Conservation (phyloP, 106 monocot genomes). For the Dendrobium catenatum region DNA sequence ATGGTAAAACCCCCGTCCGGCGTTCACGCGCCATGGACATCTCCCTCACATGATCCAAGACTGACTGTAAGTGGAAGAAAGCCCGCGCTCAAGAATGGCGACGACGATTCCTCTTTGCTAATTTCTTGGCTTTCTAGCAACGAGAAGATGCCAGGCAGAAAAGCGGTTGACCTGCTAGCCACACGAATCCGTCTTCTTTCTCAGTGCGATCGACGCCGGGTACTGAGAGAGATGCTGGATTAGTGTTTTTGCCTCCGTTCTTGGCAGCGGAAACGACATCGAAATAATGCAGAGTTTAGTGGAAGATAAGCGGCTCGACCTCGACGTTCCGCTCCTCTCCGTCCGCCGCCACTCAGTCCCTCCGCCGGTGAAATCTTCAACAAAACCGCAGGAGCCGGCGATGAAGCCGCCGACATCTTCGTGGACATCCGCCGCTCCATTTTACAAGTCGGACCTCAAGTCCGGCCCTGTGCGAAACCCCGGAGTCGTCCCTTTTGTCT, state of each 20-base stretch:
- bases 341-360: conserved; percentile 37
- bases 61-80: neutral
- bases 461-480: conserved; percentile 45
- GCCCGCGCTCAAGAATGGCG: neutral
- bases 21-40: neutral
- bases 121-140: neutral
- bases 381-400: neutral
- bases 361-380: neutral
- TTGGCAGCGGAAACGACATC: neutral
- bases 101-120: neutral
- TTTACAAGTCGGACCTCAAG: conserved; percentile 52
- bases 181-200: neutral
- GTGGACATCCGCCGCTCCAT: conserved; percentile 30
- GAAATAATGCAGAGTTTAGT: conserved; percentile 1
- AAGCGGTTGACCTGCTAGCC: neutral
- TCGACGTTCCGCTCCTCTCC: conserved; percentile 57
- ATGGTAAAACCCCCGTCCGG: no score
- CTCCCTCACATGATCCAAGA: neutral
- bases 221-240: neutral
- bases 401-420: neutral
- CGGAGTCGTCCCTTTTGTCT: conserved; percentile 53
- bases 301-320: conserved; percentile 52
- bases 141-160: neutral
- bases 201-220: neutral
- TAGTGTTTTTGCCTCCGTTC: neutral